Evolutionary conservation across 805 yeast species (phyloP).

Genomic region (Barnettozyma salicaria): DNA sequence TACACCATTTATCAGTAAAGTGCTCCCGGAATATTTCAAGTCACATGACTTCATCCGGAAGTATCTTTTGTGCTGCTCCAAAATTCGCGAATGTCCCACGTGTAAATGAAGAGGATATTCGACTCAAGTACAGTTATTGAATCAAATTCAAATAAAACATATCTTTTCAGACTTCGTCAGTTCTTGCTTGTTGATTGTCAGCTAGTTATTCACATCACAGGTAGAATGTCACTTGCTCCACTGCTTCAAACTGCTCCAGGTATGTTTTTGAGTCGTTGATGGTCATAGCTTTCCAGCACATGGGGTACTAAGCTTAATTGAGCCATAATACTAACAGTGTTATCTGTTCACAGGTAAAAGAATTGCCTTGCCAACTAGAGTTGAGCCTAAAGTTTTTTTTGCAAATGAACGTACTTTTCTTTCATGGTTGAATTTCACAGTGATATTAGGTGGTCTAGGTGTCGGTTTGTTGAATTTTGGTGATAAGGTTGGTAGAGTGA

Average conservation of each 20-base stretch:
- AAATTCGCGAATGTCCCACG: conserved; percentile 6
- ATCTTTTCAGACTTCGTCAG: neutral
- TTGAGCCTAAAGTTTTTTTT: conserved; percentile 97
- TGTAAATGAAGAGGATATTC: neutral
- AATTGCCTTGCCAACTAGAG: conserved; percentile 95
- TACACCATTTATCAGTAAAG: too few relatives aligned
- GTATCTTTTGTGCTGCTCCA: too few relatives aligned
- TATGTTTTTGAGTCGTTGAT: too few relatives aligned
- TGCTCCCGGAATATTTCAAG: too few relatives aligned
- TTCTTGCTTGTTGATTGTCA: too few relatives aligned
- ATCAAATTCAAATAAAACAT: too few relatives aligned
- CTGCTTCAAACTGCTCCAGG: conserved; percentile 68
- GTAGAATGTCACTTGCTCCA: conserved; percentile 61
- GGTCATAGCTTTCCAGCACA: neutral
- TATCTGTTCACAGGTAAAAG: conserved; percentile 53
- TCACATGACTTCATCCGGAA: neutral
- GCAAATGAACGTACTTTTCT: conserved; percentile 98
- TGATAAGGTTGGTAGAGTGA: conserved; percentile 84
- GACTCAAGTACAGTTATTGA: too few relatives aligned
- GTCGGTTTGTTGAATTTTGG: conserved; percentile 96
- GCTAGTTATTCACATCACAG: neutral
- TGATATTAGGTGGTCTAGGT: conserved; percentile 92
- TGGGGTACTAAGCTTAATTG: neutral
- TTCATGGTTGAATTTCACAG: conserved; percentile 99
- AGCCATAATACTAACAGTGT: conserved; percentile 8